Conservation (phyloP, 345 rosid genomes). For the Barbarea vulgaris region DNA sequence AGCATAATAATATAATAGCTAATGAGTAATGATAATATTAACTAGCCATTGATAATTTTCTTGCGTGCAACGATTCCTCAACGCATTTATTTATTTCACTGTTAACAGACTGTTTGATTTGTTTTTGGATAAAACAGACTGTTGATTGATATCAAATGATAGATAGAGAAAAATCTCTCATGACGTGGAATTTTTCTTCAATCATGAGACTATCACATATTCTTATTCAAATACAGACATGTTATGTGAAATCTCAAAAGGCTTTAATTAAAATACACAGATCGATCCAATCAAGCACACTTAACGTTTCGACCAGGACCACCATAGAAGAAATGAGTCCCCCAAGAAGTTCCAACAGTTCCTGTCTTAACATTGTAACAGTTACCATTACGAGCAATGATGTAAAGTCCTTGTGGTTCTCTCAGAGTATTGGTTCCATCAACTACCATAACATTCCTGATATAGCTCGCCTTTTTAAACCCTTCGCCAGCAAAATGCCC, state of each 20-base stretch:
- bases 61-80: conserved; percentile 6
- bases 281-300: conserved; percentile 44
- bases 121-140: not conserved
- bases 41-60: not conserved
- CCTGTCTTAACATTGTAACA: conserved; percentile 60
- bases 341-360: conserved; percentile 46
- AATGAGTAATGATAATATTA: not conserved
- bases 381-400: conserved; percentile 45
- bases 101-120: conserved; percentile 1
- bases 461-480: conserved; percentile 56
- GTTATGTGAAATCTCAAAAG: not conserved
- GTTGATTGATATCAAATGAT: not conserved
- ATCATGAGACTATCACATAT: not conserved
- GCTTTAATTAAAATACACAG: conserved; percentile 3
- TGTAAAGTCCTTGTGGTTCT: conserved; percentile 48
- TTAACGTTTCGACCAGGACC: conserved; percentile 61
- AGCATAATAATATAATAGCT: too few relatives aligned
- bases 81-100: conserved; percentile 4
- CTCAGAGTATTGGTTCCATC: conserved; percentile 57
- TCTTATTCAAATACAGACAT: conserved; percentile 20
- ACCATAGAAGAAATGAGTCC: conserved; percentile 58
- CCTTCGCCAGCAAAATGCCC: conserved; percentile 62
- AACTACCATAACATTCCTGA: conserved; percentile 55
- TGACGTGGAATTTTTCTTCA: not conserved
- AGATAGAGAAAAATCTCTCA: not conserved